Evolutionary conservation across 306 rosid species (phyloP).

Genomic region (Styphnolobium japonicum): DNA sequence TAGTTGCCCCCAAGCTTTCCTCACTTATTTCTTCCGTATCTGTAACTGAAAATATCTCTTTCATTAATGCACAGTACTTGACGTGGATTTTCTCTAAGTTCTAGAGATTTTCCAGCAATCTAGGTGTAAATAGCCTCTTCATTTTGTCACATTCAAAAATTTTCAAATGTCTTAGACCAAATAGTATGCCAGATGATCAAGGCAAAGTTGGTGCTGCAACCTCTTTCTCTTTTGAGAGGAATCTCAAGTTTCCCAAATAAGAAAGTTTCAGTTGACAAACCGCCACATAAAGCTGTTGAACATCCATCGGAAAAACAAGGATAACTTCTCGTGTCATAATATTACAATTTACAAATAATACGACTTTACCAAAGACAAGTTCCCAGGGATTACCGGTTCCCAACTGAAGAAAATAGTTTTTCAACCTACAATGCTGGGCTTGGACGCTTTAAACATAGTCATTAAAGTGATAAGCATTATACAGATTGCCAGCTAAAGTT

Average conservation of each 20-base stretch:
- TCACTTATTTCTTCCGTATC: background rate
- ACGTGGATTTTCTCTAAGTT: no score
- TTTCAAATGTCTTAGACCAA: background rate
- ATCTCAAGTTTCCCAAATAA: background rate
- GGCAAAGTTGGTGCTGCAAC: background rate
- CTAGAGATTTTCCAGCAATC: background rate
- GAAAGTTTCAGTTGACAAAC: background rate
- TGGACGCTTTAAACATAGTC: background rate
- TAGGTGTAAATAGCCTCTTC: background rate
- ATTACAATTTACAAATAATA: background rate
- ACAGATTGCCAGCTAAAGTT: background rate
- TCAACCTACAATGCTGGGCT: background rate
- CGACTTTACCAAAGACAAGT: background rate
- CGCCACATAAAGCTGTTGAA: background rate
- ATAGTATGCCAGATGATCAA: background rate
- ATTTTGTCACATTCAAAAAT: background rate
- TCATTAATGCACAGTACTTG: background rate
- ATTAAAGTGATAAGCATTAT: background rate
- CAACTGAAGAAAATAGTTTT: background rate
- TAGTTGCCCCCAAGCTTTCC: background rate
- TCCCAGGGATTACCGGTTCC: background rate
- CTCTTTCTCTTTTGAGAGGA: background rate
- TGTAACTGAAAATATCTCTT: background rate
- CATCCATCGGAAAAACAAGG: background rate
- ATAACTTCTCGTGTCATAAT: background rate